phyloP scores from a whole-genome alignment of 192 early-diverging fungal species.

The Spinellus fusiger region DNA sequence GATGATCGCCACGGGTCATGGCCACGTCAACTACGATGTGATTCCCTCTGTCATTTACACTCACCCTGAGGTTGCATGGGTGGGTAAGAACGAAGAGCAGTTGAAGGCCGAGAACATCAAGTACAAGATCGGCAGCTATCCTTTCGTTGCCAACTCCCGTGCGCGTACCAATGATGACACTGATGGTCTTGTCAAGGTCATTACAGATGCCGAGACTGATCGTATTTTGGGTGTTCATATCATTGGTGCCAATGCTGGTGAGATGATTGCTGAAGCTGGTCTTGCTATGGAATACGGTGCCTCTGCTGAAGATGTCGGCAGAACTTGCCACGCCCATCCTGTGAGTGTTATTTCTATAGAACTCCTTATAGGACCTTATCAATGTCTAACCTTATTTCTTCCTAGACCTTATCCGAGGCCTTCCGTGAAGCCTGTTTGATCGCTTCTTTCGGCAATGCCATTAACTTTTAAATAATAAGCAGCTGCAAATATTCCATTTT shows the following conservation, averaged over 20 bases:
- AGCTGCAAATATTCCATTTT: background rate
- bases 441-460: conserved; percentile 78
- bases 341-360: conserved; percentile 22
- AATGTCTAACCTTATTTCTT: too few species aligned
- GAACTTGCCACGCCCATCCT: conserved; percentile 96
- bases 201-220: conserved; percentile 93
- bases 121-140: conserved; percentile 90
- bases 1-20: conserved; percentile 84
- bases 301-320: conserved; percentile 95
- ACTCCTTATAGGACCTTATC: too few species aligned
- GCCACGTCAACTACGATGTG: conserved; percentile 97
- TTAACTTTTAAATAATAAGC: conserved; percentile 55
- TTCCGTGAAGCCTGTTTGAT: conserved; percentile 97
- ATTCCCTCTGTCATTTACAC: conserved; percentile 99
- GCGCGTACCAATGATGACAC: conserved; percentile 95
- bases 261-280: conserved; percentile 98
- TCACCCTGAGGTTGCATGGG: conserved; percentile 98
- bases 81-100: conserved; percentile 93
- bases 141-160: conserved; percentile 94
- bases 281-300: conserved; percentile 98
- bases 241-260: conserved; percentile 96
- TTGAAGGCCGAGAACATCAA: conserved; percentile 81
- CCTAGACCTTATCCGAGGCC: conserved; percentile 85
- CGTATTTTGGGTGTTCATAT: conserved; percentile 97
- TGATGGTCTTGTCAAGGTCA: conserved; percentile 94